Percentiles rank a stretch among this genome's conserved stretches.
Evolutionary conservation across 208 protist genomes (phyloP).

Genomic region (Kentomonas sorsogonicus): DNA sequence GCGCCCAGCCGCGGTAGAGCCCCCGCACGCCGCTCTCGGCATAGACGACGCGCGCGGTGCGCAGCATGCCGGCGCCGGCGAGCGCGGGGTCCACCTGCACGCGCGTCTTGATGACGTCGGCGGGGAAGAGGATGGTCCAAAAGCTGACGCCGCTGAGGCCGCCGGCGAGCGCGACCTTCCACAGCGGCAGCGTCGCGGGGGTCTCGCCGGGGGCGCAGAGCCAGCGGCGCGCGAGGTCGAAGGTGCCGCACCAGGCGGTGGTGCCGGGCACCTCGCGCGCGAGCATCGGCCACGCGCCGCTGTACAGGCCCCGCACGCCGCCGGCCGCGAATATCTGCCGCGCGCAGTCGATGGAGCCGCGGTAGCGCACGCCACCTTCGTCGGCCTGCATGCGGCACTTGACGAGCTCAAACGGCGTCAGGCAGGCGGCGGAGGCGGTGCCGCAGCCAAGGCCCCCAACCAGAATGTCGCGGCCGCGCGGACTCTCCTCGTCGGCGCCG

Average conservation of each 20-base stretch:
- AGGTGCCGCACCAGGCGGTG: constrained; percentile 77
- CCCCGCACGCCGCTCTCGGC: constrained; percentile 42
- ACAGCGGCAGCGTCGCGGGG: constrained; percentile 33
- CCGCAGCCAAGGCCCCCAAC: constrained; percentile 58
- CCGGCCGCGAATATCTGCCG: no score
- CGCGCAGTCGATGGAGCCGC: constrained; percentile 49
- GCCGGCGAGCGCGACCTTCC: constrained; percentile 65
- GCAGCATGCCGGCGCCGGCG: constrained; percentile 16
- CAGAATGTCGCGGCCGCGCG: constrained; percentile 27
- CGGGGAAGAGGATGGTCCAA: constrained; percentile 83
- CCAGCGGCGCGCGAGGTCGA: constrained; percentile 57
- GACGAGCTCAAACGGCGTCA: constrained; percentile 82
- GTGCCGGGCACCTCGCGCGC: constrained; percentile 80
- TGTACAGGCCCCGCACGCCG: constrained; percentile 63
- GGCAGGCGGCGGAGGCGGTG: constrained; percentile 47
- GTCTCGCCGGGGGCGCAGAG: constrained; percentile 35
- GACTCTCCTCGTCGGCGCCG: constrained; percentile 42
- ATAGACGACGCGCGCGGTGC: constrained; percentile 38
- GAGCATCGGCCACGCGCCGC: constrained; percentile 57
- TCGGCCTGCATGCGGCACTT: constrained; percentile 84
- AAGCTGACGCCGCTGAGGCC: constrained; percentile 69
- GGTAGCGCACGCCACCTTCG: constrained; percentile 29
- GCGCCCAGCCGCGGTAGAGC: constrained; percentile 70
- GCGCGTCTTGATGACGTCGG: constrained; percentile 84
- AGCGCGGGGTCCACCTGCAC: constrained; percentile 70